Evolutionary conservation across 371 early-diverging fungal genomes (phyloP), one percentile per base, ranked within the genome.

Genomic region (Mucor indicus): DNA sequence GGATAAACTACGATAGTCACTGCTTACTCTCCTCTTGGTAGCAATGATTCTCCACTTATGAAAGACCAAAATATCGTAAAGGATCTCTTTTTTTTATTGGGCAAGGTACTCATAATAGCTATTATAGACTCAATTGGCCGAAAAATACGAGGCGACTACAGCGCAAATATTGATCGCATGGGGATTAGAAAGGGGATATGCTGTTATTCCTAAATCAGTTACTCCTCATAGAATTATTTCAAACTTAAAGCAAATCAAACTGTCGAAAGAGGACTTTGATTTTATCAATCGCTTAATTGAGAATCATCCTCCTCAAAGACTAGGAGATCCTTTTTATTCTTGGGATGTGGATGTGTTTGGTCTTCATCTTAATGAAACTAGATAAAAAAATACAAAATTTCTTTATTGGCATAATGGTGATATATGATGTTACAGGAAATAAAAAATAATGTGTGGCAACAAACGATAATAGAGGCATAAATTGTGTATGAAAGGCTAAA

Each of bases 11-110:
- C 11, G 11, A 27, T 32, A 78, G 91, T 93, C 15, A 85, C 90
- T 25, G 94, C 90, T 3, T 96, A 92, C 74, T 86, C 87, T 20
- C 93, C 98, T 21, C 77, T 96, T 13, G 93, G 91, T 3, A 54
- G 51, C 24, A 64, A 69, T n/a, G 60, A 70, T 24, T 67, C 70
- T 17, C 64, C 64, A 23, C 32, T 78, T 25, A 63, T 75, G 67
- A 51, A 72, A 48, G 70, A 65, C 20, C 60, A 61, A 13, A 10
- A 48, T 19, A 53, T 67, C 37, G 62, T 69, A 68, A 58, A 4
- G 11, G 29, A 27, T 27, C 11, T 7, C 5, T 27, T 27, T 27
- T 27, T 27, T 27, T 27, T 27, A n/a, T 15, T n/a, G 8, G n/a
- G 10, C 4, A 27, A 9, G 1, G 13, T 9, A n/a, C 23, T 20